phyloP scores from a whole-genome alignment of 805 yeast species.

The Candida nemodendra region DNA sequence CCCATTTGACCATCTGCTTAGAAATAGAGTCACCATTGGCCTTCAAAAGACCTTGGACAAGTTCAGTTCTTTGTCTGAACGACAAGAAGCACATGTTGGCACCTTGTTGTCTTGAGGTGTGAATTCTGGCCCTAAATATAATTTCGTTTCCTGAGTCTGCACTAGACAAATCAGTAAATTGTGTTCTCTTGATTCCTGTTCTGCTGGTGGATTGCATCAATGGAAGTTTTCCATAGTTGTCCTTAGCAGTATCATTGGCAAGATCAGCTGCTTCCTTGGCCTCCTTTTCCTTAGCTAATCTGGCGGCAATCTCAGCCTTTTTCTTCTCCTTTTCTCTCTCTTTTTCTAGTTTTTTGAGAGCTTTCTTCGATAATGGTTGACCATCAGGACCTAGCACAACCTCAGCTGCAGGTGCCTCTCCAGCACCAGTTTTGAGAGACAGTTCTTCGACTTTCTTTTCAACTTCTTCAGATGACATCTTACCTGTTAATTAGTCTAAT shows the following conservation, averaged over 20 bases:
- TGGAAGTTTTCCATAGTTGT: constrained; percentile 86
- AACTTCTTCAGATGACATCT: constrained; percentile 30
- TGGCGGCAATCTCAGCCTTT: constrained; percentile 90
- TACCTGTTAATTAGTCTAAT: too few species aligned
- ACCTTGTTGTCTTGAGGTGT: constrained; percentile 91
- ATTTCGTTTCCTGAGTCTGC: constrained; percentile 73
- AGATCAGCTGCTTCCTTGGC: constrained; percentile 65
- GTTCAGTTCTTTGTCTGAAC: constrained; percentile 83
- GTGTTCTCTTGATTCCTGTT: constrained; percentile 63
- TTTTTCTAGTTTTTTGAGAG: constrained; percentile 89
- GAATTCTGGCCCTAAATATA: constrained; percentile 90
- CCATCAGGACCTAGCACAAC: constrained; percentile 56
- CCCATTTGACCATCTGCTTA: constrained; percentile 97
- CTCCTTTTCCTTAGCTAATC: constrained; percentile 82
- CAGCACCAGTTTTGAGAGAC: constrained; percentile 15
- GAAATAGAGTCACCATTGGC: constrained; percentile 70
- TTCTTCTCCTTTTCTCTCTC: constrained; percentile 89
- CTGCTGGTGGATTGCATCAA: constrained; percentile 71
- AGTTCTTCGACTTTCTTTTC: constrained; percentile 29
- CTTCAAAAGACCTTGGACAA: constrained; percentile 82
- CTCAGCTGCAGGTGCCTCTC: constrained; percentile 19
- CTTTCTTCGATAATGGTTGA: constrained; percentile 87
- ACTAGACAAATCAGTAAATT: constrained; percentile 55
- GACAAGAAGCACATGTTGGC: constrained; percentile 90
- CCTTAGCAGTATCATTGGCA: constrained; percentile 84